These are phyloP conservation scores for Penicillium expansum DNA, from an alignment of 2,329 filamentous ascomycete species.

Conservation along the genomic window DNA sequence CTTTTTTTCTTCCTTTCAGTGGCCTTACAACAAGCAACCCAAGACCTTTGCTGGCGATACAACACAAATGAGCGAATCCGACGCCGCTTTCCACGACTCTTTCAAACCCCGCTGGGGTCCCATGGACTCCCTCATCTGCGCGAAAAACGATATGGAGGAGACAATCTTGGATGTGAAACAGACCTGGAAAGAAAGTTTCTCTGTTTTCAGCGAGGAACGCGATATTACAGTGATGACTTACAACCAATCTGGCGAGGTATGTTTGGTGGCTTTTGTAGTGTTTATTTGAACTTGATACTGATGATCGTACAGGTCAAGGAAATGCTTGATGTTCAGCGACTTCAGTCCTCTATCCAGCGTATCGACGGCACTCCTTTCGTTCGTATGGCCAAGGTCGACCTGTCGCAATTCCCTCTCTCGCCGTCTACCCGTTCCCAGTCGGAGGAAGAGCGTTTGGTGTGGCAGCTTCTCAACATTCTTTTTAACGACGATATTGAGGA, in stretches of 20 bases:
- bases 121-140: conserved; percentile 69
- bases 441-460: conserved; percentile 55
- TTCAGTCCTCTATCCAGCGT: conserved; percentile 46
- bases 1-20: conserved; percentile 56
- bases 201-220: conserved; percentile 38
- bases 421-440: conserved; percentile 29
- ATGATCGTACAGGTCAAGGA: conserved; percentile 22
- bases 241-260: conserved; percentile 23
- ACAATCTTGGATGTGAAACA: conserved; percentile 30
- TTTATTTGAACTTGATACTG: not conserved
- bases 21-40: conserved; percentile 77
- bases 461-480: conserved; percentile 81
- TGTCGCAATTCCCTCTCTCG: conserved; percentile 33
- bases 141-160: conserved; percentile 42
- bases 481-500: conserved; percentile 66
- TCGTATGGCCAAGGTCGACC: conserved; percentile 33
- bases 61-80: conserved; percentile 59
- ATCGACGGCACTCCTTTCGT: conserved; percentile 60
- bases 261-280: not conserved
- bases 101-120: conserved; percentile 78
- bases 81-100: conserved; percentile 68
- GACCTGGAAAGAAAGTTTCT: conserved; percentile 55
- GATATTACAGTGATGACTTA: conserved; percentile 32
- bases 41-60: conserved; percentile 65
- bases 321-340: conserved; percentile 36